A percentile compares a stretch with the other conserved stretches of the same genome.
These are phyloP conservation scores for Aspergillus saccharolyticus DNA, from an alignment of 495 filamentous ascomycete species.

Conservation along the genomic window DNA sequence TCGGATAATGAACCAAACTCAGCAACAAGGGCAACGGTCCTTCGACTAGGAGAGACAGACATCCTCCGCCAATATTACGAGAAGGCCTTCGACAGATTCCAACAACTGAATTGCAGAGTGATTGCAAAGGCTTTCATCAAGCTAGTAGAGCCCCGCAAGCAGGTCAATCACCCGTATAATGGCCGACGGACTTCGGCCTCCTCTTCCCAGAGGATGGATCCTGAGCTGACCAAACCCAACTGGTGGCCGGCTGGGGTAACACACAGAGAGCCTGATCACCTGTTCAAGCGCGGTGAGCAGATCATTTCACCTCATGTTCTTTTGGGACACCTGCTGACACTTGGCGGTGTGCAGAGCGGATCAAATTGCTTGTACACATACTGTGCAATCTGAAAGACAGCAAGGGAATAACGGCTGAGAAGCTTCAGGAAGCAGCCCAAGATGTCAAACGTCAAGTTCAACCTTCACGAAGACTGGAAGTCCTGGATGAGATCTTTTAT, in stretches of 20 bases:
- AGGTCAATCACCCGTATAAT: slow-evolving; percentile 71
- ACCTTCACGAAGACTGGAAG: slow-evolving; percentile 29
- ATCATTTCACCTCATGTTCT: too few relatives aligned
- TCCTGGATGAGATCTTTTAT: slow-evolving; percentile 63
- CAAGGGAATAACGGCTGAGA: slow-evolving; percentile 39
- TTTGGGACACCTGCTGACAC: slow-evolving; percentile 2
- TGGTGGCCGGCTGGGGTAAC: slow-evolving; percentile 73
- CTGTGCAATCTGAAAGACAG: slow-evolving; percentile 44
- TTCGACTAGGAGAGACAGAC: slow-evolving; percentile 54
- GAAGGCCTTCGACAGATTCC: slow-evolving; percentile 57
- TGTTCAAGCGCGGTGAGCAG: slow-evolving; percentile 61
- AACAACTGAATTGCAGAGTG: slow-evolving; percentile 65
- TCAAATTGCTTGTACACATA: slow-evolving; percentile 58
- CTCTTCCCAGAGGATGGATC: slow-evolving; percentile 37
- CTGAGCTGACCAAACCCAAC: slow-evolving; percentile 50
- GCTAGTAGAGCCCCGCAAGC: slow-evolving; percentile 70
- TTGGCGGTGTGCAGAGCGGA: slow-evolving; percentile 43
- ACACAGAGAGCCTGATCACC: slow-evolving; percentile 78
- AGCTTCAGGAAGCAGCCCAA: slow-evolving; percentile 40
- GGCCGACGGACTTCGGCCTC: slow-evolving; percentile 42
- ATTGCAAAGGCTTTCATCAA: slow-evolving; percentile 74
- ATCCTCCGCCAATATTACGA: slow-evolving; percentile 60
- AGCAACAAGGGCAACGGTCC: slow-evolving; percentile 27
- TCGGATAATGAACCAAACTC: slow-evolving; percentile 15
- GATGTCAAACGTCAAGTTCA: slow-evolving; percentile 38